Base-by-base conservation (phyloP, 139 green algal genomes). In the Axilococcus clingmanii region DNA sequence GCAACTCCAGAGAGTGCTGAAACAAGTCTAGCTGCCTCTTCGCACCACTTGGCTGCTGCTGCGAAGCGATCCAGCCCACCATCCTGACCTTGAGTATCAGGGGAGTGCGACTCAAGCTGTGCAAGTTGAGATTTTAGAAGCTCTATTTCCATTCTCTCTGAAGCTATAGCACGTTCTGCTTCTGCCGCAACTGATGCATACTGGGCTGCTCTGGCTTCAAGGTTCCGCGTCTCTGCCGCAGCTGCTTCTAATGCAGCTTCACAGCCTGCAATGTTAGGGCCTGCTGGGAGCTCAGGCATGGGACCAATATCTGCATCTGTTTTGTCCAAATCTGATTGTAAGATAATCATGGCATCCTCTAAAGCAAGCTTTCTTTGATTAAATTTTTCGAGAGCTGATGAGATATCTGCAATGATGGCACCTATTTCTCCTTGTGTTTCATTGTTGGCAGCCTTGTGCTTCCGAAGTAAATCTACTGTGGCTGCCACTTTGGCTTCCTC, bases 391-490 rank as follows among this genome's bases (percentile, higher is more conserved):
- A 41, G 19, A 15, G 28, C 32, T 20, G 11, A 20, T 12, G 29
- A 14, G 11, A 58, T 23, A 29, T 47, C 22, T 19, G n/a, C 34
- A 27, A 59, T 58, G 16, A 63, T n/a, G 8, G 9, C 19, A 3
- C 5, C 17, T 5, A 69, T 49, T 17, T 56, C 27, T 14, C 45
- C 38, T 28, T 35, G 24, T 9, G 36, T 27, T 9, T 42, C 34
- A 29, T 46, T 46, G n/a, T 74, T 77, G 9, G 20, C 17, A 4
- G 36, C 50, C 38, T 77, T 77, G 36, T 44, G 32, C 17, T 40
- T 20, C 7, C 56, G 55, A 52, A 71, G 36, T n/a, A 23, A 19
- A 20, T 27, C 48, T 20, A 64, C 46, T 32, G 52, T 69, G 25
- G 6, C 9, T 7, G 55, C 19, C 25, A 61, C 59, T 34, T 74